Evolutionary conservation across 2,329 filamentous ascomycete species (phyloP), one percentile per base, ranked within the genome.

Genomic region (Fusarium agapanthi): DNA sequence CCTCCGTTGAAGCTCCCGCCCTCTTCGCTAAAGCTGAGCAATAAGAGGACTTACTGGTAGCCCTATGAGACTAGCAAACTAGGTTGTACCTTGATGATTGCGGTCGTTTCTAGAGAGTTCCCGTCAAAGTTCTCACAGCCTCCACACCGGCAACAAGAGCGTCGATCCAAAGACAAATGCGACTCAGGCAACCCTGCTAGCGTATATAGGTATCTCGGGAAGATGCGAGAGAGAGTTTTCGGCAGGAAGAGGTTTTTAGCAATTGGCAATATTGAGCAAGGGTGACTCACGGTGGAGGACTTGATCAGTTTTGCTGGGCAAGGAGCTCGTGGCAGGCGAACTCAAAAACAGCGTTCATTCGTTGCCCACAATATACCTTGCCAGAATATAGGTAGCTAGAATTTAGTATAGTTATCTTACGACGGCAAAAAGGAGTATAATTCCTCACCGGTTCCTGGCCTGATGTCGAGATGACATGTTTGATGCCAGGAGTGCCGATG

Each of bases 151-250:
- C 37, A 58, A 32, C 28, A 61, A 20, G n/a, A 55, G 48, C 18
- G 26, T 32, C 32, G 18, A 53, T 64, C 34, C n/a, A 24, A 20
- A 37, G 47, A 67, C 41, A 53, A 22, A 54, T 60, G 15, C 41
- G 38, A 51, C 47, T 60, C n/a, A 40, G n/a, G 24, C 40, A 64
- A 53, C 66, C 53, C 50, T 67, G 51, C 65, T 44, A 58, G 55
- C 55, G 41, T 58, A 58, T 28, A 48, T 15, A 50, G n/a, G 32
- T 41, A 45, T 64, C 50, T 55, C 44, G 65, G 44, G 34, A 35
- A 45, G 24, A 69, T 41, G 58, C 65, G 43, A 55, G 44, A 57
- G 40, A 45, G 50, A 43, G 44, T 47, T 62, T 62, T 53, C 47
- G 65, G 64, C 48, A 62, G 32, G 41, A 38, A 28, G 55, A 40